Evolutionary conservation across 2,329 filamentous ascomycete species (phyloP), one percentile per base, ranked within the genome.

Genomic region (Verticillium klebahnii): DNA sequence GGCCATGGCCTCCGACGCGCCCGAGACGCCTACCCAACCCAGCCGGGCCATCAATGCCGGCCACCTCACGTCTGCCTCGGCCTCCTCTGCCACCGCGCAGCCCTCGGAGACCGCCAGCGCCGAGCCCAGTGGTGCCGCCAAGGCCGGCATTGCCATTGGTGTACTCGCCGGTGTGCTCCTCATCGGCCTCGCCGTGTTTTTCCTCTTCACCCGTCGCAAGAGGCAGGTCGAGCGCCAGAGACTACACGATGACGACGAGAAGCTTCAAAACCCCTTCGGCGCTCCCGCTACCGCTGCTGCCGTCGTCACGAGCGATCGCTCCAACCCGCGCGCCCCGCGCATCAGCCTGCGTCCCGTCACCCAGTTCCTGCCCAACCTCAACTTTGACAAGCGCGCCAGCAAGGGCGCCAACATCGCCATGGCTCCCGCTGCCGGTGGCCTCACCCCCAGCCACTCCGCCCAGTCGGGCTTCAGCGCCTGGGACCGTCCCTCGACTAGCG

Each of bases 131-230:
- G 32, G 60, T 52, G 59, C 65, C 45, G 73, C 77, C 52, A 95
- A 92, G 75, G 93, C 92, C 54, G 95, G 95, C 63, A 85, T 97
- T 64, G 92, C 89, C 6, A 88, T 97, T 71, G 93, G 93, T 70
- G 86, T 96, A 57, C 76, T 97, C 36, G 80, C 89, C 7, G 85
- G 85, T 57, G 69, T 97, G 31, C 84, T 89, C 36, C 75, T 89
- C 2, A 72, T 95, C 31, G 85, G 87, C 34, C 78, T 87, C n/a
- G 73, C 90, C 25, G 80, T 90, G 23, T 89, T 92, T 71, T 87
- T 96, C 73, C 73, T 92, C 63, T 84, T 93, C 72, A 88, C 84
- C 68, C 82, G 77, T 68, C 86, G 87, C 71, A 91, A 89, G 80
- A 91, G 89, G 82, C 85, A 88, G 73, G 77, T 84, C 57, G 77